Conservation (phyloP, 2,329 filamentous ascomycete species). For the Dothistroma pini region DNA sequence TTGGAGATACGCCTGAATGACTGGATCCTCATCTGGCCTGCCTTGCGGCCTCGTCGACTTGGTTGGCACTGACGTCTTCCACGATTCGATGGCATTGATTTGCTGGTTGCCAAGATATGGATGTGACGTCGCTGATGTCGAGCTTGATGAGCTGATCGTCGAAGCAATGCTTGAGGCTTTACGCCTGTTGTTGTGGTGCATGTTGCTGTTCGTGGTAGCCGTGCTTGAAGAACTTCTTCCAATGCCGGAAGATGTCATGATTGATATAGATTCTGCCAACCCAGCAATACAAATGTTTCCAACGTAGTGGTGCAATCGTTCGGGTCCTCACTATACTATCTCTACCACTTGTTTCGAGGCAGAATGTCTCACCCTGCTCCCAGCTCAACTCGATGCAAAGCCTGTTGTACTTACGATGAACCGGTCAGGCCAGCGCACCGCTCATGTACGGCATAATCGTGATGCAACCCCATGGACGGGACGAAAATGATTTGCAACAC, state of each 20-base stretch:
- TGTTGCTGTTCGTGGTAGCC: background rate
- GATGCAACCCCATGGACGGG: background rate
- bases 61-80: slow-evolving; percentile 26
- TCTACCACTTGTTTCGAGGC: background rate
- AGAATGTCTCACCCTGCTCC: background rate
- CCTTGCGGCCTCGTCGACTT: slow-evolving; percentile 14
- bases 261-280: background rate
- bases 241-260: slow-evolving; percentile 4
- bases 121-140: slow-evolving; percentile 10
- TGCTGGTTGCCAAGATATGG: slow-evolving; percentile 24
- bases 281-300: background rate
- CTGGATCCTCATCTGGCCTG: slow-evolving; percentile 20
- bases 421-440: background rate
- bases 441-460: background rate
- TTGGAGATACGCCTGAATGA: slow-evolving; percentile 35
- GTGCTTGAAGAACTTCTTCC: slow-evolving; percentile 1
- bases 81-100: slow-evolving; percentile 28
- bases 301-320: background rate
- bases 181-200: background rate
- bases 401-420: background rate
- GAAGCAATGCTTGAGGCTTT: slow-evolving; percentile 15
- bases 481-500: background rate
- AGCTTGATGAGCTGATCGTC: slow-evolving; percentile 4
- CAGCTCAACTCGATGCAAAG: background rate
- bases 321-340: background rate